Conservation (phyloP, 345 rosid genomes). For the Turritis glabra region DNA sequence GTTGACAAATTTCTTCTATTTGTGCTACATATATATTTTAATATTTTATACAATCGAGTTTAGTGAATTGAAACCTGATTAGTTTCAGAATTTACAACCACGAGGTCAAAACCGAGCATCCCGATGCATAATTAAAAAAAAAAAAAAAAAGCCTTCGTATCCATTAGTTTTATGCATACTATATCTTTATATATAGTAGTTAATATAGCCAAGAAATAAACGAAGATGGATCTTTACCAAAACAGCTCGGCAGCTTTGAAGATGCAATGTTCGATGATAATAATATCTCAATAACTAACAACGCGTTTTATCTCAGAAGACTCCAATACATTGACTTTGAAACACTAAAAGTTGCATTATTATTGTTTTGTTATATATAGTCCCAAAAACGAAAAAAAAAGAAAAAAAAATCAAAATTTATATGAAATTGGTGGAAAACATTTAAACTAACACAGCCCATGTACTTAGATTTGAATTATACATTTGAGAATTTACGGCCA, state of each 20-base stretch:
- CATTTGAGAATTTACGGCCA: no score
- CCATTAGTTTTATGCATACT: background rate
- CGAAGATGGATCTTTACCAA: constrained; percentile 19
- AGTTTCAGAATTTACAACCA: background rate
- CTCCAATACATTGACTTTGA: constrained; percentile 36
- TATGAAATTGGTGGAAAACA: background rate
- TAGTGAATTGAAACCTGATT: background rate
- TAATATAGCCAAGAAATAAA: background rate
- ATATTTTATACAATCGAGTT: background rate
- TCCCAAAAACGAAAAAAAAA: background rate
- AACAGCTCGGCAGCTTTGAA: constrained; percentile 37
- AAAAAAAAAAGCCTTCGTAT: background rate
- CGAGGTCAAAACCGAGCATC: background rate
- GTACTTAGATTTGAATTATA: background rate
- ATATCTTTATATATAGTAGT: background rate
- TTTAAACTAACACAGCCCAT: background rate
- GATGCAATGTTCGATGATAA: constrained; percentile 26
- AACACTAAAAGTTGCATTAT: background rate
- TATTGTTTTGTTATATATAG: constrained; percentile 21
- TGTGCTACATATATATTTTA: background rate
- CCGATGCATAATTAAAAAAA: background rate
- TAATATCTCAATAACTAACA: constrained; percentile 20
- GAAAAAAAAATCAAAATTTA: background rate
- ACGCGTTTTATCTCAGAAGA: constrained; percentile 37
- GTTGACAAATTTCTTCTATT: constrained; percentile 13